These are phyloP conservation scores for Trichoderma pleuroti DNA, from an alignment of 2,329 filamentous ascomycete species.

Conservation along the genomic window DNA sequence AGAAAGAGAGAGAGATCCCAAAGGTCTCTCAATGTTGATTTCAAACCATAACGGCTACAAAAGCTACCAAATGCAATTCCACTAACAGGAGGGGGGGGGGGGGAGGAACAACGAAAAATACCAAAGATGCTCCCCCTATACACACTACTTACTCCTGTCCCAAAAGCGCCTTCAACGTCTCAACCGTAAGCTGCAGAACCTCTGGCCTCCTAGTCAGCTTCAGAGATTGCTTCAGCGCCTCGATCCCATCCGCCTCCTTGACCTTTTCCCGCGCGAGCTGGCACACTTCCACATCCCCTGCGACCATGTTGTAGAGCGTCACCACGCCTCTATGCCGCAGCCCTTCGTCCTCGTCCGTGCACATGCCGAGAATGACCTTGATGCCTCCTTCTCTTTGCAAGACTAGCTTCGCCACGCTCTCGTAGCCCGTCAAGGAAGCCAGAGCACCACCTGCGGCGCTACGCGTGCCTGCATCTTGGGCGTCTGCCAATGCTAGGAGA, in stretches of 20 bases:
- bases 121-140: not conserved
- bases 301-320: slow-evolving; percentile 68
- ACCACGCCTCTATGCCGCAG: slow-evolving; percentile 71
- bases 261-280: slow-evolving; percentile 57
- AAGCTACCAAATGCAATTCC: not conserved
- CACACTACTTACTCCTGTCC: slow-evolving; percentile 34
- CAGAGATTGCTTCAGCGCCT: slow-evolving; percentile 65
- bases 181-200: slow-evolving; percentile 67
- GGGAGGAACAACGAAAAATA: not conserved
- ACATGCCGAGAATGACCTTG: slow-evolving; percentile 75
- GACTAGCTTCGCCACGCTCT: slow-evolving; percentile 68
- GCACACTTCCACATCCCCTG: slow-evolving; percentile 63
- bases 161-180: slow-evolving; percentile 67
- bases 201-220: slow-evolving; percentile 65
- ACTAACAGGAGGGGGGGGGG: not conserved
- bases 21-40: not conserved
- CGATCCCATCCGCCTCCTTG: slow-evolving; percentile 59
- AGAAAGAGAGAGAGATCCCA: not conserved
- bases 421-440: slow-evolving; percentile 77
- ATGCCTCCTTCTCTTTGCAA: slow-evolving; percentile 69
- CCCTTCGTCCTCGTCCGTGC: slow-evolving; percentile 67
- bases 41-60: not conserved
- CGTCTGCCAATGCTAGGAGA: slow-evolving; percentile 80
- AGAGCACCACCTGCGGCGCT: slow-evolving; percentile 84
- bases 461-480: slow-evolving; percentile 74